Conservation (phyloP, 345 rosid genomes). For the Aquilaria malaccensis region DNA sequence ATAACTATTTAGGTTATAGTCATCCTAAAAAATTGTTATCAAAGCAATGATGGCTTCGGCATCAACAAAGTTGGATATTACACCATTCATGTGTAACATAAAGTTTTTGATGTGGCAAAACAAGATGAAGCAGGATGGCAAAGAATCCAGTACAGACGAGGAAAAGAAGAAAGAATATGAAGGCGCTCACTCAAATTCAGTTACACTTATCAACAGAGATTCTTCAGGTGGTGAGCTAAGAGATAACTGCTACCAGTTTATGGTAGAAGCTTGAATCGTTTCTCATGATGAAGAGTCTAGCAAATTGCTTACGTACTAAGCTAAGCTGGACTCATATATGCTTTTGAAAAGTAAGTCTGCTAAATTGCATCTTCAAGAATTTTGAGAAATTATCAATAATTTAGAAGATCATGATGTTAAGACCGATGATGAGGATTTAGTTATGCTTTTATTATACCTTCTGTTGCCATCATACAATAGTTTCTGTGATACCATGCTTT, state of each 20-base stretch:
- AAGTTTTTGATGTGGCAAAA: not conserved
- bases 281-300: not conserved
- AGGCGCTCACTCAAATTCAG: not conserved
- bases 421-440: no score
- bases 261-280: not conserved
- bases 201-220: not conserved
- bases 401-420: no score
- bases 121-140: not conserved
- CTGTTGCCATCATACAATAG: not conserved
- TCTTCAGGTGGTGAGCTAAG: not conserved
- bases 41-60: no score
- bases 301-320: not conserved
- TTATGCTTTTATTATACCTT: not conserved
- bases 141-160: not conserved
- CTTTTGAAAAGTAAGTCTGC: no score
- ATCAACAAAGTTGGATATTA: no score
- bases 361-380: no score
- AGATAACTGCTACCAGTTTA: not conserved
- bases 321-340: not conserved
- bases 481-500: no score
- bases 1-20: no score
- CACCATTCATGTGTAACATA: no score
- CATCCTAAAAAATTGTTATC: no score
- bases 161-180: not conserved
- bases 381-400: no score